These are phyloP conservation scores for Penicillium ochrochloron DNA, from an alignment of 495 filamentous ascomycete species.

Conservation along the genomic window DNA sequence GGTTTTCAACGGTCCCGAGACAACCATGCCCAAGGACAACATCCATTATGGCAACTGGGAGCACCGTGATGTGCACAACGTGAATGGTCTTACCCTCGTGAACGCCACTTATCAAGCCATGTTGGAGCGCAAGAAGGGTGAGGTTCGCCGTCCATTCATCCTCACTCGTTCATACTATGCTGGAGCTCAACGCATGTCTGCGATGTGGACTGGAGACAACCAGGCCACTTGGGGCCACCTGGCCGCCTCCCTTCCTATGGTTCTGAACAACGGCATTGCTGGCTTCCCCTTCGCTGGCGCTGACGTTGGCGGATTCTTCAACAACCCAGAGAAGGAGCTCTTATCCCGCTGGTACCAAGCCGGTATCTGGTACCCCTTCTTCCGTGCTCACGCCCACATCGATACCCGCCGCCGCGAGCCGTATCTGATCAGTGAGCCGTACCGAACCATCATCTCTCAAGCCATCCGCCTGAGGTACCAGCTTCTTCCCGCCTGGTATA, in stretches of 20 bases:
- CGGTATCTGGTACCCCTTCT: slow-evolving; percentile 97
- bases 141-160: slow-evolving; percentile 82
- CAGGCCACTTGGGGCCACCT: slow-evolving; percentile 93
- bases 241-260: slow-evolving; percentile 83
- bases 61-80: slow-evolving; percentile 93
- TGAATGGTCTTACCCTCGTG: slow-evolving; percentile 91
- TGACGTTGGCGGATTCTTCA: slow-evolving; percentile 97
- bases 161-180: slow-evolving; percentile 91
- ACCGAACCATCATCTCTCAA: slow-evolving; percentile 82
- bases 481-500: slow-evolving; percentile 94
- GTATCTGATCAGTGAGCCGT: slow-evolving; percentile 83
- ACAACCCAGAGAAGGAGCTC: slow-evolving; percentile 90
- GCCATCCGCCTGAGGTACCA: slow-evolving; percentile 88
- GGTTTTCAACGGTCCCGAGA: slow-evolving; percentile 97
- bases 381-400: slow-evolving; percentile 97
- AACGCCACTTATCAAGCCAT: slow-evolving; percentile 90
- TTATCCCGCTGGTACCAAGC: slow-evolving; percentile 95
- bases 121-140: slow-evolving; percentile 77
- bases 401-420: slow-evolving; percentile 93
- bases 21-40: slow-evolving; percentile 96
- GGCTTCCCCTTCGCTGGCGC: slow-evolving; percentile 95
- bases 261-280: slow-evolving; percentile 86
- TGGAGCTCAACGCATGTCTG: slow-evolving; percentile 84
- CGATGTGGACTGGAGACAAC: slow-evolving; percentile 99
- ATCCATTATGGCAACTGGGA: slow-evolving; percentile 92